Evolutionary conservation across 371 early-diverging fungal species (phyloP), one percentile per base, ranked within the genome.

Genomic region (Mortierella sp.): DNA sequence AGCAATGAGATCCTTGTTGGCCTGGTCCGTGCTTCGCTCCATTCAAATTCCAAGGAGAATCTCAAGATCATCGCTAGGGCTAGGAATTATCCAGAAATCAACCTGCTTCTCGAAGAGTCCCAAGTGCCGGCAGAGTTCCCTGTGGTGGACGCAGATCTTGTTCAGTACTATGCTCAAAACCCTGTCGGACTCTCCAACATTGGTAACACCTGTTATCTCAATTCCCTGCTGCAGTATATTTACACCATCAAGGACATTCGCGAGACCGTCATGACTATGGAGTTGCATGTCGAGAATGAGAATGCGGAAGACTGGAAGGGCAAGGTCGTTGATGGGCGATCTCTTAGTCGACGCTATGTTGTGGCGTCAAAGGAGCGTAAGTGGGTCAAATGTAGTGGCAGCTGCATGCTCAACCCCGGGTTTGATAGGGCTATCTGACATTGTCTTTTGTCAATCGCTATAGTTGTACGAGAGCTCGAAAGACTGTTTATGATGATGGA

Each of bases 161-260:
- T 22, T 10, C 6, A 57, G 47, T 73, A 61, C 22, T 67, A 73
- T 52, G 48, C 74, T n/a, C 63, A 63, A 31, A 62, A 51, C n/a
- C 93, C 93, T 14, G 85, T 88, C 7, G 95, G 95, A 2, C 81
- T 95, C 37, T 81, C 85, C 37, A 95, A 95, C 55, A 91, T 94
- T 59, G 97, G 97, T 41, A 96, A 96, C 57, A 96, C 96, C 0
- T 97, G 97, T 67, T 97, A 93, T 68, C 83, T 96, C 46, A 96
- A 95, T 65, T 91, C 92, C 21, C 64, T 93, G 34, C 65, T 94
- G 14, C 90, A 96, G 86, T 91, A 93, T 54, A 88, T 93, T 43
- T 91, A 86, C 63, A 91, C 94, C 0, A 67, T 96, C 17, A 57
- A 81, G 37, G 87, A 88, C 3, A 82, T 96, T 9, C 85, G 92